Percentiles rank a stretch among this genome's conserved stretches.
Conservation (phyloP, 73 alveolate genomes). For the Urostyla sp. region DNA sequence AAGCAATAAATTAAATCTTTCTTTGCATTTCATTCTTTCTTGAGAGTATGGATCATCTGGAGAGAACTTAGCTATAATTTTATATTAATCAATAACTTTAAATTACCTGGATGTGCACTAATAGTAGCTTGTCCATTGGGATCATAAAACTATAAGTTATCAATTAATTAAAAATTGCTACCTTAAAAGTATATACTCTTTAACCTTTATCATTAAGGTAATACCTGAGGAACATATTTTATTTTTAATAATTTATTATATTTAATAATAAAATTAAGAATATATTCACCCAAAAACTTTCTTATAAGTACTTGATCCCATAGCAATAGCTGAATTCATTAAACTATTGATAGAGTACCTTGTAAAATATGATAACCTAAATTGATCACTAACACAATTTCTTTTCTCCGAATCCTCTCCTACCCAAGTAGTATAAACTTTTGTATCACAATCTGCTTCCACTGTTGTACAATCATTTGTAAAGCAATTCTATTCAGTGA, state of each 20-base stretch:
- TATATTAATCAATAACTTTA: not conserved
- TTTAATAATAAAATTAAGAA: not conserved
- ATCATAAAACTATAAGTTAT: slow-evolving; percentile 51
- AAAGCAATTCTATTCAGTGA: slow-evolving; percentile 32
- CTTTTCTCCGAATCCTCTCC: slow-evolving; percentile 28
- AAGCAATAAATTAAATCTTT: slow-evolving; percentile 79
- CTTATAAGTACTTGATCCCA: slow-evolving; percentile 5
- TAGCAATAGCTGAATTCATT: slow-evolving; percentile 1
- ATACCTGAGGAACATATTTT: slow-evolving; percentile 81
- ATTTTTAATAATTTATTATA: not conserved
- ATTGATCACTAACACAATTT: slow-evolving; percentile 25
- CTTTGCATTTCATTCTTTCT: slow-evolving; percentile 85
- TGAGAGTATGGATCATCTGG: slow-evolving; percentile 91
- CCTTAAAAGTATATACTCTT: slow-evolving; percentile 85
- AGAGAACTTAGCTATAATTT: slow-evolving; percentile 75
- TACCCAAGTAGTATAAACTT: slow-evolving; percentile 26
- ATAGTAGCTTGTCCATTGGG: slow-evolving; percentile 83
- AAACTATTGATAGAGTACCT: slow-evolving; percentile 25
- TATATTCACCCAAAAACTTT: slow-evolving; percentile 39
- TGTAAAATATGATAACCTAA: slow-evolving; percentile 29
- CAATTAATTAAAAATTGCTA: not conserved
- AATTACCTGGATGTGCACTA: slow-evolving; percentile 86
- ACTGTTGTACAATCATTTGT: slow-evolving; percentile 12
- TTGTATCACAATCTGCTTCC: slow-evolving; percentile 25
- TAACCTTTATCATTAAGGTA: slow-evolving; percentile 77